phyloP scores from a whole-genome alignment of 495 filamentous ascomycete genomes.

The Penicillium paxilli region DNA sequence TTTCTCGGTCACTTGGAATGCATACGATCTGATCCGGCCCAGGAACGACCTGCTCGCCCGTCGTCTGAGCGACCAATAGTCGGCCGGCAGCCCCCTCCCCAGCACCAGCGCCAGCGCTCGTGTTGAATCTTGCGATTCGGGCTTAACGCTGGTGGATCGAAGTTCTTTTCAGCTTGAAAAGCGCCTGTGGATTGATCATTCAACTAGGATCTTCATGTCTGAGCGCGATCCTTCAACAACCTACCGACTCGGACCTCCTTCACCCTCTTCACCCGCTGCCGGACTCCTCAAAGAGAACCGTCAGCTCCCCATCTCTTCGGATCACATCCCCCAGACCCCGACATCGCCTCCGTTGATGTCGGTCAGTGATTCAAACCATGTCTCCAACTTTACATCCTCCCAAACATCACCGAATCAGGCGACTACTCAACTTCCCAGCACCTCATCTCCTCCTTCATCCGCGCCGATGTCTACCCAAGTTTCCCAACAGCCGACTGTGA shows the following conservation, averaged over 20 bases:
- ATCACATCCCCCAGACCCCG: slow-evolving; percentile 45
- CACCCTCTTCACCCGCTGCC: slow-evolving; percentile 44
- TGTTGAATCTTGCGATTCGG: slow-evolving; percentile 22
- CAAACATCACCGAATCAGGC: slow-evolving; percentile 49
- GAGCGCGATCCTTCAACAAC: slow-evolving; percentile 39
- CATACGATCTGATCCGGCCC: slow-evolving; percentile 38
- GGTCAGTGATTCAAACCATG: slow-evolving; percentile 51
- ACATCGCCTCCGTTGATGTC: slow-evolving; percentile 56
- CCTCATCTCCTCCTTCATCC: slow-evolving; percentile 47
- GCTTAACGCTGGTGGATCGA: slow-evolving; percentile 11
- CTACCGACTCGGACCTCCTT: slow-evolving; percentile 43
- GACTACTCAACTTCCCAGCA: slow-evolving; percentile 39
- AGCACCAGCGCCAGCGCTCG: slow-evolving; percentile 18
- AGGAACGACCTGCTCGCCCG: slow-evolving; percentile 41
- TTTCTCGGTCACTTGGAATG: slow-evolving; percentile 36
- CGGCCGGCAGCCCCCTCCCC: slow-evolving; percentile 25
- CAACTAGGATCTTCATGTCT: slow-evolving; percentile 41
- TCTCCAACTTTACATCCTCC: slow-evolving; percentile 44
- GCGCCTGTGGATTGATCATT: slow-evolving; percentile 7
- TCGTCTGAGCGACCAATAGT: slow-evolving; percentile 42
- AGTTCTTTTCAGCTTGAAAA: slow-evolving; percentile 1
- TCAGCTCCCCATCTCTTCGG: slow-evolving; percentile 29
- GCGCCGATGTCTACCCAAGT: slow-evolving; percentile 48
- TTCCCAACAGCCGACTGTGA: slow-evolving; percentile 45
- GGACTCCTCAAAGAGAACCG: slow-evolving; percentile 40